phyloP scores from a whole-genome alignment of 805 yeast genomes.

The Teunomyces panamensis region DNA sequence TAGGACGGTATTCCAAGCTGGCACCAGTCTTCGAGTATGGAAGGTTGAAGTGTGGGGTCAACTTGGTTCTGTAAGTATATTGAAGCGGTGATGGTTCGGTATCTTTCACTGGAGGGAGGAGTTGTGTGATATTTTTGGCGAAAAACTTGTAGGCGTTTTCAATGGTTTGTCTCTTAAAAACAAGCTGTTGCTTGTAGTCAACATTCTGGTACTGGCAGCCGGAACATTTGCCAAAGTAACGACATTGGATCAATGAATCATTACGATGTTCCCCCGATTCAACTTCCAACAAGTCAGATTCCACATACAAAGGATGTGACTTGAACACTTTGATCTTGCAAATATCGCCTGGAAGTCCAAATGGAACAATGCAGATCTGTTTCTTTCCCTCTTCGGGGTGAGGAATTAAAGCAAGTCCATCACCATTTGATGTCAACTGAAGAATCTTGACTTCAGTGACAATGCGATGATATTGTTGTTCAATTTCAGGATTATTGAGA shows the following conservation, averaged over 20 bases:
- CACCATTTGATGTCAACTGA: conserved; percentile 74
- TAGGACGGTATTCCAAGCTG: conserved; percentile 47
- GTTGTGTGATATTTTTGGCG: conserved; percentile 52
- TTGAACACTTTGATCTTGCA: conserved; percentile 71
- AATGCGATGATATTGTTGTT: conserved; percentile 52
- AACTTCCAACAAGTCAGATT: conserved; percentile 66
- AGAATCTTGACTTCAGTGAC: conserved; percentile 58
- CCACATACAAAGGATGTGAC: conserved; percentile 71
- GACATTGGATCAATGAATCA: conserved; percentile 63
- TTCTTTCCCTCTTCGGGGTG: conserved; percentile 51
- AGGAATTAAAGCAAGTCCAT: conserved; percentile 71
- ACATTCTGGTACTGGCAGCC: conserved; percentile 93
- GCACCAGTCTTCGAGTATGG: conserved; percentile 49
- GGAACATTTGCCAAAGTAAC: conserved; percentile 87
- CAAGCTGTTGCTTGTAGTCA: conserved; percentile 68
- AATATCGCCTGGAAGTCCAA: conserved; percentile 81
- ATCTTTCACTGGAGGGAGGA: conserved; percentile 58
- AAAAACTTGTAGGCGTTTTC: conserved; percentile 77
- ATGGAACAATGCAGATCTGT: conserved; percentile 80
- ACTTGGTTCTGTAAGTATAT: conserved; percentile 80
- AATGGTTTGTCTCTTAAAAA: conserved; percentile 70
- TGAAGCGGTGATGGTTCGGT: conserved; percentile 78
- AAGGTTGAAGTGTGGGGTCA: conserved; percentile 92
- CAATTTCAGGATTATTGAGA: conserved; percentile 55
- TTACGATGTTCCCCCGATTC: conserved; percentile 38